Conservation (phyloP, 2,329 filamentous ascomycete genomes). For the Cladosporium cucumerinum region DNA sequence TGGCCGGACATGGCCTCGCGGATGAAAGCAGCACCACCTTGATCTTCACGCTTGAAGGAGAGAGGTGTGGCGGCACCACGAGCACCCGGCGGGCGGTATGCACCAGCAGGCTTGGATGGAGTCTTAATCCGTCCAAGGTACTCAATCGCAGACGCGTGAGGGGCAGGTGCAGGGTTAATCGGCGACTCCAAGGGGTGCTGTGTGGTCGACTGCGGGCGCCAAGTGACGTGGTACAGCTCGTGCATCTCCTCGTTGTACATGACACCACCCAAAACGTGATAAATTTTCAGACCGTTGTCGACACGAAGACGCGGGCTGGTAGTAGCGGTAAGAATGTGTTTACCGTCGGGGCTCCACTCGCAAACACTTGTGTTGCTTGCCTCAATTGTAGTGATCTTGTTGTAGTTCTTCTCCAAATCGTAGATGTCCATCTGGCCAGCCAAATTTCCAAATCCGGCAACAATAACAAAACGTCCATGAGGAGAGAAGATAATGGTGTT, state of each 20-base stretch:
- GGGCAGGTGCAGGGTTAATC: slow-evolving; percentile 67
- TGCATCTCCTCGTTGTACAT: slow-evolving; percentile 96
- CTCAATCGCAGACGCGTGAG: slow-evolving; percentile 77
- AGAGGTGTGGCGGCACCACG: slow-evolving; percentile 84
- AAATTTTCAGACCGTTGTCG: slow-evolving; percentile 93
- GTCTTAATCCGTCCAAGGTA: slow-evolving; percentile 88
- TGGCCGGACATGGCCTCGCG: slow-evolving; percentile 66
- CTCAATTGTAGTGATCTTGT: slow-evolving; percentile 89
- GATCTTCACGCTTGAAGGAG: slow-evolving; percentile 95
- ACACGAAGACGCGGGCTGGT: slow-evolving; percentile 92
- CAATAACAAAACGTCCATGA: slow-evolving; percentile 84
- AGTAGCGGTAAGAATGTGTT: slow-evolving; percentile 94
- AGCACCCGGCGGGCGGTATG: slow-evolving; percentile 91
- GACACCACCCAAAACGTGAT: slow-evolving; percentile 82
- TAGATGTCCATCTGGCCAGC: slow-evolving; percentile 97
- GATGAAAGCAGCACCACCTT: slow-evolving; percentile 85
- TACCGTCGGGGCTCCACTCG: slow-evolving; percentile 95
- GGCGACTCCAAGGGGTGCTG: slow-evolving; percentile 59
- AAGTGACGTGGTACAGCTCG: slow-evolving; percentile 83
- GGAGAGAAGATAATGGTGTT: slow-evolving; percentile 97
- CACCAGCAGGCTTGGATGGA: slow-evolving; percentile 93
- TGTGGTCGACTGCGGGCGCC: slow-evolving; percentile 71
- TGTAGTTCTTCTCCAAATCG: slow-evolving; percentile 89
- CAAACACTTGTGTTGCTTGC: slow-evolving; percentile 94
- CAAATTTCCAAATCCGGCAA: slow-evolving; percentile 95